A percentile compares a stretch with the other conserved stretches of the same genome.
These are phyloP conservation scores for Mycena polygramma DNA, from an alignment of 768 basidiomycete genomes.

Conservation along the genomic window DNA sequence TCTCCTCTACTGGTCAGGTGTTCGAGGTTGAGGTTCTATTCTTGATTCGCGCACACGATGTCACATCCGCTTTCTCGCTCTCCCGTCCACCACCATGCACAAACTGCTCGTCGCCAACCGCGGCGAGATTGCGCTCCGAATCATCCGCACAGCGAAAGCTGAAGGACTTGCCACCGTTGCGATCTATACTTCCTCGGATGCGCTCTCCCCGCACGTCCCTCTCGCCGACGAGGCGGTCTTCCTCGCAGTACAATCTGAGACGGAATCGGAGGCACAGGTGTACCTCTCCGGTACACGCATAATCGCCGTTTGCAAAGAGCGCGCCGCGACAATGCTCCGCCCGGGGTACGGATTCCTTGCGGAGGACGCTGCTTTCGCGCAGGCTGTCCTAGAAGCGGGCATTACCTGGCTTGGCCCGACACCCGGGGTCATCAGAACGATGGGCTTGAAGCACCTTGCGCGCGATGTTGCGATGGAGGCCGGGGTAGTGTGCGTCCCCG, in stretches of 20 bases:
- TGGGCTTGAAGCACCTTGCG: constrained; percentile 77
- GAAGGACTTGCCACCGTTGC: constrained; percentile 68
- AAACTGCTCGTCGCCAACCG: constrained; percentile 78
- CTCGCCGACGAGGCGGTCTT: constrained; percentile 64
- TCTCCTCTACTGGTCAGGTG: constrained; percentile 15
- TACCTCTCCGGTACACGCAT: constrained; percentile 58
- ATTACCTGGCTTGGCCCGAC: constrained; percentile 71
- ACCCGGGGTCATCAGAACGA: constrained; percentile 60
- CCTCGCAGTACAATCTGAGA: background rate
- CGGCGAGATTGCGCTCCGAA: constrained; percentile 78
- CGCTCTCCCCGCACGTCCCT: constrained; percentile 68
- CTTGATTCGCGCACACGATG: background rate
- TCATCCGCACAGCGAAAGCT: constrained; percentile 67
- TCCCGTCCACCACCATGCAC: constrained; percentile 45
- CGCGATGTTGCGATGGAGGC: constrained; percentile 58
- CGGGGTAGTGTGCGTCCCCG: constrained; percentile 68
- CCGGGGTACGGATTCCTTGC: constrained; percentile 78
- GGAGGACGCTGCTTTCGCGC: constrained; percentile 72
- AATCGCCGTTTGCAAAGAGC: constrained; percentile 56
- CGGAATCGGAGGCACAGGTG: constrained; percentile 54
- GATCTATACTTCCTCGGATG: constrained; percentile 71
- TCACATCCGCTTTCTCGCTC: background rate
- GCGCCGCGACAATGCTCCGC: constrained; percentile 65
- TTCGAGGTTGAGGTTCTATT: background rate
- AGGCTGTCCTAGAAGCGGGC: constrained; percentile 58